phyloP scores from a whole-genome alignment of 768 basidiomycete genomes.

The Kwoniella heveanensis region DNA sequence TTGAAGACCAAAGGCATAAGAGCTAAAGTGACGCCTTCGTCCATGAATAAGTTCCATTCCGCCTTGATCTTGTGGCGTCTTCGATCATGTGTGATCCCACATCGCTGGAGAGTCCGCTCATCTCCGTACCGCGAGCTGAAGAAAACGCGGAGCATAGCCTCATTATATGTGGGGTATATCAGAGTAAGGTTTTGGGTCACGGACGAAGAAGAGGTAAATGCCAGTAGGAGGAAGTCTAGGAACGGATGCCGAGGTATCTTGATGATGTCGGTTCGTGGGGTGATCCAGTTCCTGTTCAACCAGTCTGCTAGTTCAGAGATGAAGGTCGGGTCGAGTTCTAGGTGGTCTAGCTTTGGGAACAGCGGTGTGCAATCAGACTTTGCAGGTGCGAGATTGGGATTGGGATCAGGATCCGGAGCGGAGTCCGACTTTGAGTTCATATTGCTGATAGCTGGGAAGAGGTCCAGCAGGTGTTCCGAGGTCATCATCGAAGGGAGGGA shows the following conservation, averaged over 20 bases:
- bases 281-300: slow-evolving; percentile 1
- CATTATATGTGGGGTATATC: background rate
- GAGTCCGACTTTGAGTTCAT: too few species aligned
- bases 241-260: background rate
- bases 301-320: slow-evolving; percentile 7
- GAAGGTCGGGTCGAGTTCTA: background rate
- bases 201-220: background rate
- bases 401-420: too few species aligned
- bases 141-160: background rate
- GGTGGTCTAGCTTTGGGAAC: background rate
- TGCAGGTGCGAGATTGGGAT: too few species aligned
- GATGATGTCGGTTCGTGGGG: background rate
- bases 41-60: slow-evolving; percentile 2
- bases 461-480: too few species aligned
- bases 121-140: background rate
- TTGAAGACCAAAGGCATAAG: background rate
- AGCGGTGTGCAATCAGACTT: too few species aligned
- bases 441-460: too few species aligned
- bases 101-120: background rate
- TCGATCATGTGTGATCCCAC: background rate
- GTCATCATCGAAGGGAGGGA: too few species aligned
- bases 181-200: background rate
- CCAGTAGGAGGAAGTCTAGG: slow-evolving; percentile 3
- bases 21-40: background rate
- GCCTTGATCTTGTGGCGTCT: background rate